Percentiles rank a stretch among this genome's conserved stretches.
These are phyloP conservation scores for Chlorella sp. DNA, from an alignment of 139 green algal species.

Conservation along the genomic window DNA sequence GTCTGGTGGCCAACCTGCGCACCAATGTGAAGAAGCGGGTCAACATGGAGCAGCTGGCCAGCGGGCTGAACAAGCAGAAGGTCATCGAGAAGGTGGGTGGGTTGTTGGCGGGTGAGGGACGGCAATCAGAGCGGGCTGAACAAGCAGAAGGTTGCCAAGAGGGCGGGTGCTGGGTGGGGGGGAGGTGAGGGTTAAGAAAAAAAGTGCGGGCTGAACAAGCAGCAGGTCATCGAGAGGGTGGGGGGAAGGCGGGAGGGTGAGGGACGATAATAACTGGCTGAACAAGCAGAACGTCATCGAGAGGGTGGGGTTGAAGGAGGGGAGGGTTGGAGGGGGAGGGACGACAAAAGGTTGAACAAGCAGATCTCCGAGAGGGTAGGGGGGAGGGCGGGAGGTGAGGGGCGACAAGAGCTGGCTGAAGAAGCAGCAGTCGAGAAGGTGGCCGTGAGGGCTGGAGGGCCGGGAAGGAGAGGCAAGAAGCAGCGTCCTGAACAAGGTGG, in stretches of 20 bases:
- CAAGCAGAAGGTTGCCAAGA: neutral
- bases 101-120: neutral
- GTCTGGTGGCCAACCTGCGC: constrained; percentile 78
- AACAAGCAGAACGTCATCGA: constrained; percentile 96
- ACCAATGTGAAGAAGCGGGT: constrained; percentile 94
- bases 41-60: constrained; percentile 75
- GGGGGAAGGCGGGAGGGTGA: too few relatives aligned
- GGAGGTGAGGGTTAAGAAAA: neutral
- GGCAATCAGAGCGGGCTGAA: too few relatives aligned
- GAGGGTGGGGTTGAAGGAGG: too few relatives aligned
- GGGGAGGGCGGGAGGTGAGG: too few relatives aligned
- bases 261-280: too few relatives aligned
- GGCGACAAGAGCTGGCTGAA: constrained; percentile 95
- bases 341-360: too few relatives aligned
- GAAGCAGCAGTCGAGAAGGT: constrained; percentile 93
- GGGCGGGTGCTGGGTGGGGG: neutral
- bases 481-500: too few relatives aligned
- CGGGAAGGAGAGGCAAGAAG: too few relatives aligned
- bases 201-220: too few relatives aligned
- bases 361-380: too few relatives aligned
- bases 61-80: constrained; percentile 93
- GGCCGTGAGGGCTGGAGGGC: too few relatives aligned
- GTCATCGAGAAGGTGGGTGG: constrained; percentile 87
- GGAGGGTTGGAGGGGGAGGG: neutral
- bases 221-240: too few relatives aligned